These are phyloP conservation scores for Cercospora canescens DNA, from an alignment of 2,329 filamentous ascomycete species.

Conservation along the genomic window DNA sequence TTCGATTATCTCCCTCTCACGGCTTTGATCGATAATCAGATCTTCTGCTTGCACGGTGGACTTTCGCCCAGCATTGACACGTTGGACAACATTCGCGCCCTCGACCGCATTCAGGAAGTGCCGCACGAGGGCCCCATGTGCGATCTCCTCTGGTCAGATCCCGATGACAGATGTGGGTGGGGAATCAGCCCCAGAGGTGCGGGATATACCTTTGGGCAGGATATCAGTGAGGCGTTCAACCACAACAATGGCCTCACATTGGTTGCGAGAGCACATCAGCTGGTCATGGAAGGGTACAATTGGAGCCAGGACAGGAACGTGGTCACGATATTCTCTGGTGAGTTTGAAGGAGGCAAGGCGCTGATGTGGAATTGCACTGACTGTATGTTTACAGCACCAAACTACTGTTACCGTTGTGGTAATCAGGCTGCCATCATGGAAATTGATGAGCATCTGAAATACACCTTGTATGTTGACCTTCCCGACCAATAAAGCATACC, in stretches of 20 bases:
- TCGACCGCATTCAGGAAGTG: constrained; percentile 97
- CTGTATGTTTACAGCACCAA: constrained; percentile 47
- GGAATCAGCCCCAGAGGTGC: constrained; percentile 66
- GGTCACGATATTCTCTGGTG: constrained; percentile 97
- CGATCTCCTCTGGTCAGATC: constrained; percentile 96
- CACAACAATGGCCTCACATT: constrained; percentile 97
- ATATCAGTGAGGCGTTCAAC: constrained; percentile 98
- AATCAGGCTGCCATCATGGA: constrained; percentile 99
- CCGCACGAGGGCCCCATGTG: constrained; percentile 98
- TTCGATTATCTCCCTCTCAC: constrained; percentile 98
- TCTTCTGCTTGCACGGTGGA: constrained; percentile 97
- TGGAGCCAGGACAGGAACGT: constrained; percentile 99
- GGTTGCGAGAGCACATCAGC: constrained; percentile 92
- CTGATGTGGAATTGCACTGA: constrained; percentile 30
- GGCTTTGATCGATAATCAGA: constrained; percentile 97
- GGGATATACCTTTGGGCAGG: constrained; percentile 74
- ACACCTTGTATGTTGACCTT: constrained; percentile 80
- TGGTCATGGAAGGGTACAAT: constrained; percentile 99
- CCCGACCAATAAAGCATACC: not conserved
- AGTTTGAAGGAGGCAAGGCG: not conserved
- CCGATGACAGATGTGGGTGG: constrained; percentile 82
- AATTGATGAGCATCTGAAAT: constrained; percentile 98
- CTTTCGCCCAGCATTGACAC: constrained; percentile 95
- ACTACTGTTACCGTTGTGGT: constrained; percentile 97
- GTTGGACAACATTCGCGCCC: constrained; percentile 88